Evolutionary conservation across 2,329 filamentous ascomycete genomes (phyloP), one percentile per base, ranked within the genome.

Genomic region (Diaporthe caulivora): DNA sequence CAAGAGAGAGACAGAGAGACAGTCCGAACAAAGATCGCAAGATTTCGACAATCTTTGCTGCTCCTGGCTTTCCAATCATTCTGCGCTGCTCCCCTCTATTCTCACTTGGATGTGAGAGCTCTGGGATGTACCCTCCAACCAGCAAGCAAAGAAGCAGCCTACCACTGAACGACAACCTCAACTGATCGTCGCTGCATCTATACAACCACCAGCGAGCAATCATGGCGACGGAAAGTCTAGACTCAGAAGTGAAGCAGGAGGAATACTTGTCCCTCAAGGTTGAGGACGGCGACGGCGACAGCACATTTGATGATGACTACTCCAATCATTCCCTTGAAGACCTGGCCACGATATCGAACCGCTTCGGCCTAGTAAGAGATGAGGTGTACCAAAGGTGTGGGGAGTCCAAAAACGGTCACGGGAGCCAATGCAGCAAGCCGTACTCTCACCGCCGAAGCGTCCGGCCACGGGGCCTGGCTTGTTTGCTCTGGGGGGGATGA

Each of bases 1-100:
- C 91, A 92, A 90, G 91, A 86, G 77, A 78, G 77, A 80, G 78
- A 80, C 77, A 80, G 77, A 76, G 60, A 74, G 42, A 75, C 64
- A 75, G 74, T 75, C 71, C 76, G 72, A 74, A 81, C 75, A 77
- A 78, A 80, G 73, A 75, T 72, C 68, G 57, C 77, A 80, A 79
- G 79, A 77, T 71, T 80, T 80, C 81, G 80, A 80, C 80, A 81
- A 81, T 75, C 75, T 76, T 76, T 81, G 80, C 81, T 81, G 79
- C 81, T 83, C 80, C 81, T 79, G 80, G 78, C 76, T 76, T 68
- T 5, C 69, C 70, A 72, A 62, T 75, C 58, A 57, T 77, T 76
- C 77, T 80, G 80, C 82, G 80, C 83, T 84, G 82, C 82, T 78
- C 81, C 80, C 80, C 79, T 77, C 72, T 78, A 79, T 80, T 80